Evolutionary conservation across 1,284 basidiomycete species (phyloP).

Genomic region (Rhodotorula glutinis): DNA sequence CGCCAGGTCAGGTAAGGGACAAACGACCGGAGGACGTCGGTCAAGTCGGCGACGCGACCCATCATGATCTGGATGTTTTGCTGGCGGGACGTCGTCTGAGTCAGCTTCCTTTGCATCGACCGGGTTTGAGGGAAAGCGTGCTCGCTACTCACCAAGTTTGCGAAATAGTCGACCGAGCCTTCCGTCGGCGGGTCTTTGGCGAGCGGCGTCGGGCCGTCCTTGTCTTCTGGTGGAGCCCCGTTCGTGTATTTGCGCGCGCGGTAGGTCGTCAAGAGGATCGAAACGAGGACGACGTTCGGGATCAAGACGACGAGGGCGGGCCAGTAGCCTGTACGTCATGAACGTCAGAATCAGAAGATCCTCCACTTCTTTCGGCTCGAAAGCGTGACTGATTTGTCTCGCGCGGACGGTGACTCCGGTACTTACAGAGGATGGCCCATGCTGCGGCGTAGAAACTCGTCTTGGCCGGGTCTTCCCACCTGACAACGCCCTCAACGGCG

Average conservation of each 20-base stretch:
- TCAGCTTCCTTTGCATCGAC: no score
- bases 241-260: constrained; percentile 9
- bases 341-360: no score
- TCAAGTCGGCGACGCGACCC: constrained; percentile 41
- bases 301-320: constrained; percentile 37
- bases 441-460: constrained; percentile 39
- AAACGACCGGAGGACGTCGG: constrained; percentile 36
- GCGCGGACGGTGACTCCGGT: rapidly evolving
- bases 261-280: constrained; percentile 39
- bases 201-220: constrained; percentile 17
- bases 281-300: constrained; percentile 34
- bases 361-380: no score
- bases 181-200: constrained; percentile 26
- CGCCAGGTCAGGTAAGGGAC: constrained; percentile 43
- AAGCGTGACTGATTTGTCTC: no score
- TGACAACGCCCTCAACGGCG: constrained; percentile 39
- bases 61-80: constrained; percentile 45
- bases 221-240: constrained; percentile 6
- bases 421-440: constrained; percentile 42
- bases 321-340: constrained; percentile 32
- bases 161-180: constrained; percentile 42
- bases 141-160: constrained; percentile 39
- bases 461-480: constrained; percentile 41
- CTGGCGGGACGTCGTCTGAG: constrained; percentile 1
- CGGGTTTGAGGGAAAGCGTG: no score